Conservation (phyloP, 441 rosid species). For the Eutrema salsugineum region DNA sequence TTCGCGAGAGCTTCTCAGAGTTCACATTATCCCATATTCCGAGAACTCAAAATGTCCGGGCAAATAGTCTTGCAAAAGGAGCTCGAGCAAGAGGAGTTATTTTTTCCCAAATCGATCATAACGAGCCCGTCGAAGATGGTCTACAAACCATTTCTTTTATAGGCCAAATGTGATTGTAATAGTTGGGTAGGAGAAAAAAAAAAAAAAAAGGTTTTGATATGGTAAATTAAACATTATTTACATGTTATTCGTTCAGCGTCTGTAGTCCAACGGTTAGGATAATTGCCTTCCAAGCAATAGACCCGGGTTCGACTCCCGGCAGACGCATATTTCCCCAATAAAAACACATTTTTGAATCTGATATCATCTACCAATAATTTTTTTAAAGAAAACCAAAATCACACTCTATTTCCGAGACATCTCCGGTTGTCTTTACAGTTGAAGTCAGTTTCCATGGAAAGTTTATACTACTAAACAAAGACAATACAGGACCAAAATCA, state of each 20-base stretch:
- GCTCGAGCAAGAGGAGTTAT: too few relatives aligned
- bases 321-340: conserved; percentile 46
- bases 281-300: conserved; percentile 99
- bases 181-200: too few relatives aligned
- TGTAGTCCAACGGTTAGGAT: conserved; percentile 64
- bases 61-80: too few relatives aligned
- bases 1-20: too few relatives aligned
- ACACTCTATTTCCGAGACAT: conserved; percentile 9
- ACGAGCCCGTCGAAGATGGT: too few relatives aligned
- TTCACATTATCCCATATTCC: too few relatives aligned
- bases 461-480: conserved; percentile 17
- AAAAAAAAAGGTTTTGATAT: too few relatives aligned
- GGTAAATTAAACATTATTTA: not conserved
- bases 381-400: not conserved
- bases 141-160: too few relatives aligned
- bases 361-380: not conserved
- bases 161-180: too few relatives aligned
- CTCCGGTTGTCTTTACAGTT: conserved; percentile 11
- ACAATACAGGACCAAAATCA: not conserved
- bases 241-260: not conserved
- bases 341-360: not conserved
- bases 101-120: too few relatives aligned
- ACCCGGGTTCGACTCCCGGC: conserved; percentile 99
- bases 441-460: conserved; percentile 5
- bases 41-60: too few relatives aligned